A percentile compares a stretch with the other conserved stretches of the same genome.
Conservation (phyloP, 208 protist species). For the Leishmania tarentolae region DNA sequence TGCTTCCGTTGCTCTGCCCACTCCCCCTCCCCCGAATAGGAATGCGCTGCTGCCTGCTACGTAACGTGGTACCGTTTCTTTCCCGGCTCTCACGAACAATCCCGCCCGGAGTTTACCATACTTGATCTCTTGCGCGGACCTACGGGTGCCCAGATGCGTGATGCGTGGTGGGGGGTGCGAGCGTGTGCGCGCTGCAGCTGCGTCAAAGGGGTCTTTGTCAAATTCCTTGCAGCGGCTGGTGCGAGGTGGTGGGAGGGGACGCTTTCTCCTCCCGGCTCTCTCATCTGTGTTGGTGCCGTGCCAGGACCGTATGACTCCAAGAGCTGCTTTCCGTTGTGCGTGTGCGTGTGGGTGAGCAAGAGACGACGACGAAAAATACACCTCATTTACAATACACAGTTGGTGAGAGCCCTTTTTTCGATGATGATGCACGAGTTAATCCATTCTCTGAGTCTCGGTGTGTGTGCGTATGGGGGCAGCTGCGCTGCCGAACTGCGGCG, state of each 20-base stretch:
- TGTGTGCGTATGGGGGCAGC: neutral
- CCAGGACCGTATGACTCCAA: conserved; percentile 30
- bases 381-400: conserved; percentile 41
- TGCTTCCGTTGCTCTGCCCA: neutral
- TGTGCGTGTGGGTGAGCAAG: neutral
- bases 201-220: conserved; percentile 21
- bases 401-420: conserved; percentile 43
- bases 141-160: conserved; percentile 52
- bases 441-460: conserved; percentile 46
- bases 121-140: conserved; percentile 66
- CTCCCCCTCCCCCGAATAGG: neutral
- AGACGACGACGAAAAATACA: conserved; percentile 37
- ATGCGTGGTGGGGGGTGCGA: neutral
- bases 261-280: neutral
- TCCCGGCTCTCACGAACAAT: conserved; percentile 60
- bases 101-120: conserved; percentile 61
- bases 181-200: conserved; percentile 2
- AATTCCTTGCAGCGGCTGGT: conserved; percentile 35
- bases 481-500: neutral
- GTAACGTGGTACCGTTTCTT: neutral
- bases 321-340: conserved; percentile 8
- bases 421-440: conserved; percentile 48
- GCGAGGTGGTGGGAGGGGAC: neutral
- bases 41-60: neutral
- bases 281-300: conserved; percentile 19